Base-by-base conservation (phyloP, 2,329 filamentous ascomycete genomes). In the Paecilomyces variotii region DNA sequence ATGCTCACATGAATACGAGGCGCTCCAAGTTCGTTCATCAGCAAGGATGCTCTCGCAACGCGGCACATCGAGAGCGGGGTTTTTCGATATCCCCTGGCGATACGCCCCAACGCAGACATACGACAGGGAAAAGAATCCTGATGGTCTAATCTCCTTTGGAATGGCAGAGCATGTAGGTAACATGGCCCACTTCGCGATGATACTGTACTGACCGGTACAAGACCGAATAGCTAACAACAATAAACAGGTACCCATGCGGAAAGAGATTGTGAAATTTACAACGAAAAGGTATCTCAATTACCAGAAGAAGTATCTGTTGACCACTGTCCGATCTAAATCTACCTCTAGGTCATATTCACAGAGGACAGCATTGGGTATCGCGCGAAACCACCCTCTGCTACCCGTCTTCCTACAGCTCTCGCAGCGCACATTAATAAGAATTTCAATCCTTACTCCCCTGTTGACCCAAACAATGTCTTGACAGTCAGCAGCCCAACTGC, bases 401-500 rank as follows among this genome's bases (percentile, higher is more conserved):
- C 61, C 12, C 67, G 71, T 19, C 70, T 81, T n/a, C 74, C 74
- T 0, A 63, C 60, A 4, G 74, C 74, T 0, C 71, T 79, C 60
- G 73, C 78, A 12, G 64, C 62, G 2, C 74, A 78, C 59, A 62
- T 82, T 51, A 79, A 77, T 59, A 69, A 62, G 19, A 65, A 76
- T 52, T 76, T 82, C 60, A 62, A 68, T 0, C 74, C 79, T 2
- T 57, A 67, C 53, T 53, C 54, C 0, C 63, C 72, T 0, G 66
- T 81, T 3, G 34, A 70, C 1, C 54, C 72, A 9, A 67, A 74
- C 0, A 60, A 79, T 19, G 63, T 82, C 52, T 59, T 76, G 3
- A 69, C 76, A 26, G 70, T 74, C n/a, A 76, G 72, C 49, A 78
- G 75, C 10, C 68, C 76, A 7, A 78, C 77, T 0, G 67, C 74